Evolutionary conservation across 2,329 filamentous ascomycete genomes (phyloP).

Genomic region (Curvularia sp.): DNA sequence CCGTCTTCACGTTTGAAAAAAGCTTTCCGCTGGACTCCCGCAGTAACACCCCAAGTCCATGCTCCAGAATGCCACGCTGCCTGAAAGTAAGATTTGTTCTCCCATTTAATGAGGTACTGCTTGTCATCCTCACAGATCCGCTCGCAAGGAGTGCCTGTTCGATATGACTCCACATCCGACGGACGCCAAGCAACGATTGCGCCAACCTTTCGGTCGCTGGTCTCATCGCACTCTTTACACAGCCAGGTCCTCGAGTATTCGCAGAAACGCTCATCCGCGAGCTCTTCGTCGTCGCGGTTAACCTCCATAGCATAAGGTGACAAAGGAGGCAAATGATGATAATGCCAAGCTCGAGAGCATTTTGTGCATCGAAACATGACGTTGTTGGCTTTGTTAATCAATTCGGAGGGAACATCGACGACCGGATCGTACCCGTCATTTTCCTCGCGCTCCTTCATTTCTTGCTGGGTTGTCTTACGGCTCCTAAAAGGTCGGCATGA

Average conservation of each 20-base stretch:
- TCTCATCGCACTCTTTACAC: conserved; percentile 77
- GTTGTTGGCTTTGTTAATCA: conserved; percentile 77
- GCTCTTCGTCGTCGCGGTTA: conserved; percentile 55
- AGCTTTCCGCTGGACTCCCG: conserved; percentile 69
- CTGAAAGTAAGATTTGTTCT: conserved; percentile 78
- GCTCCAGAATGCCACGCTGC: conserved; percentile 86
- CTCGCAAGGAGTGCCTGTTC: conserved; percentile 60
- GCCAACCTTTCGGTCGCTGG: conserved; percentile 69
- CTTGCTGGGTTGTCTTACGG: conserved; percentile 76
- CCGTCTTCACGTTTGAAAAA: conserved; percentile 76
- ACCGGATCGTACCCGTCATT: conserved; percentile 82
- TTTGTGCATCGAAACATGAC: conserved; percentile 82
- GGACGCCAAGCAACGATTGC: conserved; percentile 90
- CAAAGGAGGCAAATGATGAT: conserved; percentile 75
- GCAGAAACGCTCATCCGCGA: conserved; percentile 68
- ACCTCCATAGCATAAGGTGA: conserved; percentile 54
- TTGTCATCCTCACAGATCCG: conserved; percentile 77
- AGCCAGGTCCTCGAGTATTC: conserved; percentile 79
- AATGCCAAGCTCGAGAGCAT: conserved; percentile 83
- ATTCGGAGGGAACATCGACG: conserved; percentile 64
- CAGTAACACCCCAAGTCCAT: conserved; percentile 81
- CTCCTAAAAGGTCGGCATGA: conserved; percentile 78
- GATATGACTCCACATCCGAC: conserved; percentile 63
- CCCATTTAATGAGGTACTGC: conserved; percentile 93
- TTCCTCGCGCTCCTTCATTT: conserved; percentile 80